Base-by-base conservation (phyloP, 2,329 filamentous ascomycete genomes). In the Chalara sp. region DNA sequence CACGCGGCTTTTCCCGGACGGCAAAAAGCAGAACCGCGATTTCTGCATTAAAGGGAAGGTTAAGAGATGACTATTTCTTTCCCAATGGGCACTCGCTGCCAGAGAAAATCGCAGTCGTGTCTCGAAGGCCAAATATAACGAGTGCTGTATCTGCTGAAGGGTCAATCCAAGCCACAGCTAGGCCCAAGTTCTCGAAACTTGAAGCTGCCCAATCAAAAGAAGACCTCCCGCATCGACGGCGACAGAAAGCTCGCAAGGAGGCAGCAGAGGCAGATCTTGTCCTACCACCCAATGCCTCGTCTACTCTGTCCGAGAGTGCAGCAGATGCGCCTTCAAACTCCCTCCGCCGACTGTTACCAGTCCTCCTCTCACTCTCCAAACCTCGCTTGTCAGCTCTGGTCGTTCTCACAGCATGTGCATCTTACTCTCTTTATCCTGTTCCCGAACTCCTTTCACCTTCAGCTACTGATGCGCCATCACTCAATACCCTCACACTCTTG, bases 381-480 rank as follows among this genome's bases (percentile, higher is more conserved):
- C 93, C 93, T 4, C 89, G 92, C 48, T 82, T 99, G 46, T 92
- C 89, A 6, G 86, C 95, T 61, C 83, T 99, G 44, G 86, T 99
- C 55, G 86, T 96, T 32, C 83, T 99, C 45, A 89, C 89, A 0
- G 89, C 92, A 31, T 96, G 93, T 67, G 87, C 88, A 2, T 81
- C 92, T 3, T 99, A 97, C 69, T 89, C 89, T 12, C 76, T 99
- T 50, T 99, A 96, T 67, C 93, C 93, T 0, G 87, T 96, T 2
- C 91, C 92, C 2, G 85, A 89, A 49, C 83, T 97, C 56, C 82
- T 99, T 48, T 80, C 81, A 40, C 81, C 87, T 7, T 77, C 82
- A 13, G 63, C 69, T 45, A 87, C 85, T 5, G 69, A 72, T 28
- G 76, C 83, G 6, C 90, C 93, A 1, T 93, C 89, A 13, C 79